Base-by-base conservation (phyloP, 305 asterid species). In the Fraxinus greggii region DNA sequence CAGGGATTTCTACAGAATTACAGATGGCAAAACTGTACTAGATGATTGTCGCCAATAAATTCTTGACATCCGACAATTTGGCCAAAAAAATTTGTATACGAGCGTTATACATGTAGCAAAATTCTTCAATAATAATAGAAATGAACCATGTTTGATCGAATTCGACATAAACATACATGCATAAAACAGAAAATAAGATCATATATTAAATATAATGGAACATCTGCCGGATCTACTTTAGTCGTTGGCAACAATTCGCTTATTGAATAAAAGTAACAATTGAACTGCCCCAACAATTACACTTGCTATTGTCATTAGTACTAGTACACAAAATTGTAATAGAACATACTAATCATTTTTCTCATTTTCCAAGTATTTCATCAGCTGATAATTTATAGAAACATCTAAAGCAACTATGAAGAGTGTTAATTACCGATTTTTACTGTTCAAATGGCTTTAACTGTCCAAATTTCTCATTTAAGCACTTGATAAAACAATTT, bases 211-310 rank as follows among this genome's bases (percentile, higher is more conserved):
- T 15, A 48, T 42, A 42, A 42, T 38, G 45, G 8, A 84, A 78
- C 56, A 79, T 54, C 81, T 70, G 31, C 65, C n/a, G 32, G 23
- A 76, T 74, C 87, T 63, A 38, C 74, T 77, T 83, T 85, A 15
- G 24, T 78, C 76, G 35, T 78, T 9, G 88, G 87, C 69, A 89
- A 84, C 88, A 88, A 83, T 83, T 90, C 80, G 80, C 88, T 59
- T 45, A 87, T 79, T 69, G 81, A 76, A 63, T 86, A 86, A 33
- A 91, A 85, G 86, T 92, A 89, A 82, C 85, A 83, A 42, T 84
- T 79, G 77, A 90, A 92, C 97, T 93, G 93, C 92, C 88, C 4
- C 76, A 10, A 77, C 78, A 70, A 81, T 77, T 24, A 38, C 9
- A 40, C 38, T 45, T 8, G 19, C 45, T 23, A 65, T 48, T 15